Evolutionary conservation across 768 basidiomycete species (phyloP).

Genomic region (Sutorius australiensis): DNA sequence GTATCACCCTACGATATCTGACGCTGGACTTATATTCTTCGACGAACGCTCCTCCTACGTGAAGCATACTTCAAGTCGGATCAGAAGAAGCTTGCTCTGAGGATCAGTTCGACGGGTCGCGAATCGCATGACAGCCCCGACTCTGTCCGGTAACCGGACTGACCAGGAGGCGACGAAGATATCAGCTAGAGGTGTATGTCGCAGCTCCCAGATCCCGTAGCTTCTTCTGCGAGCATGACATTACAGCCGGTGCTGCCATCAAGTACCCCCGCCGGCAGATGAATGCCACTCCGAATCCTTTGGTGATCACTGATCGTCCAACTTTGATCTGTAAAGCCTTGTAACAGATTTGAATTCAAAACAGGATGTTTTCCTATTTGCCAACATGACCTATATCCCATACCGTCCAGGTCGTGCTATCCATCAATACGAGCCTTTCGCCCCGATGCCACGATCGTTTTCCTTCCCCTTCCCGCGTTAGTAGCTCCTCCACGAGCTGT

Average conservation of each 20-base stretch:
- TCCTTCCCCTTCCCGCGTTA: neutral
- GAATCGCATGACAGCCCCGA: neutral
- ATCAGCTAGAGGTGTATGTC: neutral
- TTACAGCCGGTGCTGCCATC: neutral
- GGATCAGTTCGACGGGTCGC: neutral
- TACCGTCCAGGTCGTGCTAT: slow-evolving; percentile 11
- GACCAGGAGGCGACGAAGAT: neutral
- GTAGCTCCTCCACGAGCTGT: neutral
- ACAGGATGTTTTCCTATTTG: neutral
- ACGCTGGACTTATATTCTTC: neutral
- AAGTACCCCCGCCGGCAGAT: neutral
- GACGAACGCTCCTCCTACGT: neutral
- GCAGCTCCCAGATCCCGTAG: neutral
- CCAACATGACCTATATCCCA: slow-evolving; percentile 15
- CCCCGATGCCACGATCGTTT: slow-evolving; percentile 6
- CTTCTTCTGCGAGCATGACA: neutral
- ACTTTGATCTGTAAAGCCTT: neutral
- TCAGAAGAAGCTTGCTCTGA: neutral
- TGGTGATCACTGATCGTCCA: neutral
- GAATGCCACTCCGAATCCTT: neutral
- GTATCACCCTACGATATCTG: too few species aligned
- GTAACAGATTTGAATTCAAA: neutral
- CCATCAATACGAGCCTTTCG: neutral
- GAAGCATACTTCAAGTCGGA: neutral
- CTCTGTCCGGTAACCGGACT: neutral